Base-by-base conservation (phyloP, 495 filamentous ascomycete genomes). In the Cladorrhinum samala region DNA sequence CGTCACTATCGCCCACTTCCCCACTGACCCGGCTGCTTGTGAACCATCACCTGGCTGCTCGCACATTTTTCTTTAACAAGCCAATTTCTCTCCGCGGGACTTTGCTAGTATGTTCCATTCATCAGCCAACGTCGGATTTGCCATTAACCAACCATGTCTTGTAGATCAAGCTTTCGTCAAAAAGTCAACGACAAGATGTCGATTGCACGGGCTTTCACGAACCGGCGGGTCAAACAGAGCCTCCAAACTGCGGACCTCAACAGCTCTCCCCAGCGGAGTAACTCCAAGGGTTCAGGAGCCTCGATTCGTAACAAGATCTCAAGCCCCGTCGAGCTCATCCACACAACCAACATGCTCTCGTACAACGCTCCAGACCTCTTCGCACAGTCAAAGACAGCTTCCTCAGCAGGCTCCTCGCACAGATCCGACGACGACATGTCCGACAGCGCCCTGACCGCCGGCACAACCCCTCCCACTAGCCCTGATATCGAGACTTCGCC, bases 321-420 rank as follows among this genome's bases (percentile, higher is more conserved):
- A 17, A 81, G 77, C 9, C 93, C 93, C 2, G 77, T 96, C 43
- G 84, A 88, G 67, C 76, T 98, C 41, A 70, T 96, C 23, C 95
- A 92, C 17, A 95, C 94, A 3, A 97, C 94, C 53, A 98, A 97
- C 67, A 89, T 91, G 83, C 84, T 96, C 16, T 87, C 88, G 16
- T 95, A 93, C 77, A 91, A 91, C 62, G 91, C 93, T 9, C 94
- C 93, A 21, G 85, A 90, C 65, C 78, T 89, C 57, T 78, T 73
- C 58, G 80, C 76, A 50, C 65, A 75, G 54, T 68, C 74, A 23
- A 66, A 75, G 54, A 68, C 74, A 25, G 71, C 78, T 0, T 77
- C 81, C 1, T 83, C 85, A 0, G 67, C 78, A 20, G 81, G 76
- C 6, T 65, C 78, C 27, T 83, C 82, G 20, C 72, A 70, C 33